Evolutionary conservation across 2,329 filamentous ascomycete species (phyloP).

Genomic region (Xylaria sp.): DNA sequence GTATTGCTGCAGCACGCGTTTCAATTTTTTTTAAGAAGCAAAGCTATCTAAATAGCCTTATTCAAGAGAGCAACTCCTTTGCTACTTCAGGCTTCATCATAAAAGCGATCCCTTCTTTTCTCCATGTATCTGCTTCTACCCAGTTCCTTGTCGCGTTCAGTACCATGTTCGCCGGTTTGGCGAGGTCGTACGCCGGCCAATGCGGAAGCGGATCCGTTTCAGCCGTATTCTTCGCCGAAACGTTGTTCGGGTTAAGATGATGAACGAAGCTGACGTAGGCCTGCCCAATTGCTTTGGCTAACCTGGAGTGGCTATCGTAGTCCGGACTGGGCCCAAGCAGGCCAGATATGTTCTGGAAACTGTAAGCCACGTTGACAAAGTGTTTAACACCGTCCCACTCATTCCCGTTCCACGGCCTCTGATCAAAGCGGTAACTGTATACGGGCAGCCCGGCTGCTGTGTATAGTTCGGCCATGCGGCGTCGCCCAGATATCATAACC

Average conservation of each 20-base stretch:
- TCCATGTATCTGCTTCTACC: constrained; percentile 59
- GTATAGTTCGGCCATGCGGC: constrained; percentile 57
- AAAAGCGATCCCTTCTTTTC: constrained; percentile 58
- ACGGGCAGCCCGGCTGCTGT: constrained; percentile 50
- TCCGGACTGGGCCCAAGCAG: constrained; percentile 57
- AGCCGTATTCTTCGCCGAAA: neutral
- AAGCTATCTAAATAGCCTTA: neutral
- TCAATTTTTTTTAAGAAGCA: too few species aligned
- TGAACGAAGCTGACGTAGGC: constrained; percentile 58
- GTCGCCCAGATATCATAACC: constrained; percentile 59
- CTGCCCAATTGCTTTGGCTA: constrained; percentile 53
- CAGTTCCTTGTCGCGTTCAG: constrained; percentile 56
- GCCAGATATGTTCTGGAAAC: constrained; percentile 62
- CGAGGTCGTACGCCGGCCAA: constrained; percentile 45
- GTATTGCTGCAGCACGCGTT: neutral
- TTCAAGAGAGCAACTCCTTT: constrained; percentile 50
- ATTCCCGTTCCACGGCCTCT: constrained; percentile 55
- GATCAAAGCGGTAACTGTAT: constrained; percentile 63
- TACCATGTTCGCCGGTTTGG: constrained; percentile 56
- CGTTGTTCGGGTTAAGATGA: constrained; percentile 55
- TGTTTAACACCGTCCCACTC: constrained; percentile 57
- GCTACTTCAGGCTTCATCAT: constrained; percentile 54
- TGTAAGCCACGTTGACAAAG: constrained; percentile 60
- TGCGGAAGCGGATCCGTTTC: constrained; percentile 30
- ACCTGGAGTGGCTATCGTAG: constrained; percentile 51